Evolutionary conservation across 2,329 filamentous ascomycete genomes (phyloP).

Genomic region (Chrysoporthe austroafricana): DNA sequence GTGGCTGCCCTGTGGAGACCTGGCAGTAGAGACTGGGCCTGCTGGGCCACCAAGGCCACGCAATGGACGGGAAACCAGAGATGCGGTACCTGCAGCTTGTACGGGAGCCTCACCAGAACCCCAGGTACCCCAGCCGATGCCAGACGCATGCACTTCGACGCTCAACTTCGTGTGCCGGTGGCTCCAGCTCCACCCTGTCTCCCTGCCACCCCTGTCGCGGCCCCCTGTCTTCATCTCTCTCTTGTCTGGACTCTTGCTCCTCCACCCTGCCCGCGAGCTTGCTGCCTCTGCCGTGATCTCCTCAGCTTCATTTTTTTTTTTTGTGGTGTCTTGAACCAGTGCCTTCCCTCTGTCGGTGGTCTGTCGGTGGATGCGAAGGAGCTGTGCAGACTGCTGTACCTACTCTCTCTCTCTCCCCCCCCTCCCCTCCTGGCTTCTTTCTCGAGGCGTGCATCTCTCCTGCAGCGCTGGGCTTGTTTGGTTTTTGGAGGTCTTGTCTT

Average conservation of each 20-base stretch:
- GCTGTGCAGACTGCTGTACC: too few species aligned
- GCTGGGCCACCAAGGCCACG: constrained; percentile 13
- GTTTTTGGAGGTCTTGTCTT: not conserved
- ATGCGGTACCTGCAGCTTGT: not conserved
- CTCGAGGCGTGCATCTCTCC: not conserved
- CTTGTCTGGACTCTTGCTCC: not conserved
- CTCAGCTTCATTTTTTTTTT: not conserved
- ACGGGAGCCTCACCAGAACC: not conserved
- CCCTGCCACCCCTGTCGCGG: constrained; percentile 3
- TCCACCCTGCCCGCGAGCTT: not conserved
- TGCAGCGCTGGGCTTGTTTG: not conserved
- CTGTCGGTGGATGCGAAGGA: too few species aligned
- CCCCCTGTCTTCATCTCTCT: constrained; percentile 6
- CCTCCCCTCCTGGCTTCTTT: too few species aligned
- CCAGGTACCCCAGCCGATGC: not conserved
- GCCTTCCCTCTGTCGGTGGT: too few species aligned
- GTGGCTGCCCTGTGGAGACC: constrained; percentile 3
- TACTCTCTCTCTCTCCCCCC: too few species aligned
- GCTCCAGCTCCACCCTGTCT: not conserved
- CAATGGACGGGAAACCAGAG: not conserved
- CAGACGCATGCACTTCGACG: not conserved
- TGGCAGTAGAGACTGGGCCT: not conserved
- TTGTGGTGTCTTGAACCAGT: too few species aligned
- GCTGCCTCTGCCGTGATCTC: not conserved
- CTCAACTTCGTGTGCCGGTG: constrained; percentile 5